A percentile compares a stretch with the other conserved stretches of the same genome.
phyloP scores from a whole-genome alignment of 306 rosid species.

The Mimosa bimucronata region DNA sequence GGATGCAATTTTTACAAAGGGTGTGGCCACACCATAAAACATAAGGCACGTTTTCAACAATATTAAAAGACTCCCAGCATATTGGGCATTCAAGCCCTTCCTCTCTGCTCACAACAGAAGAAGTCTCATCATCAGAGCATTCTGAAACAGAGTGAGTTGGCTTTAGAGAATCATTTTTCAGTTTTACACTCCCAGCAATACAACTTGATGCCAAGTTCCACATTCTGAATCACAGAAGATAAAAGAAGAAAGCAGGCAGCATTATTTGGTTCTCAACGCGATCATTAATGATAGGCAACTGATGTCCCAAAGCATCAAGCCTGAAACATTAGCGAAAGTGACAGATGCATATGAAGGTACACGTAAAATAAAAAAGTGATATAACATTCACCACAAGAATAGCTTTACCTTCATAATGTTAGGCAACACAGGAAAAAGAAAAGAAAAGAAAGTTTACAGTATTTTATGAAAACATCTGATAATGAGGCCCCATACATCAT shows the following conservation, averaged over 20 bases:
- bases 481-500: background rate
- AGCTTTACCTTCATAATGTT: conserved; percentile 23
- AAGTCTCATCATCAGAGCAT: conserved; percentile 90
- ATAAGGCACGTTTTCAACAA: conserved; percentile 96
- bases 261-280: conserved; percentile 38
- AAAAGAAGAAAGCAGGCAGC: conserved; percentile 42
- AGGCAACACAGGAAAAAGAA: background rate
- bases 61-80: conserved; percentile 96
- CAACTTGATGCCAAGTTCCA: conserved; percentile 92
- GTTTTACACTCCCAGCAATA: conserved; percentile 72
- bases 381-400: background rate
- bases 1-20: conserved; percentile 93
- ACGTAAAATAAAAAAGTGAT: background rate
- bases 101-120: conserved; percentile 75
- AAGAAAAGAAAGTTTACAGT: background rate
- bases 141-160: conserved; percentile 59
- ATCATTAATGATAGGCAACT: conserved; percentile 20
- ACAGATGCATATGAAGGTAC: conserved; percentile 20
- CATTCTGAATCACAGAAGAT: conserved; percentile 55
- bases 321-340: conserved; percentile 36
- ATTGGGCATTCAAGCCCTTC: conserved; percentile 95
- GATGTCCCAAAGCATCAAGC: conserved; percentile 17
- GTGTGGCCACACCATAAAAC: conserved; percentile 99
- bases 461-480: conserved; percentile 10
- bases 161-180: conserved; percentile 56